A percentile compares a stretch with the other conserved stretches of the same genome.
Conservation (phyloP, 306 rosid species). For the Pyrus betulifolia region DNA sequence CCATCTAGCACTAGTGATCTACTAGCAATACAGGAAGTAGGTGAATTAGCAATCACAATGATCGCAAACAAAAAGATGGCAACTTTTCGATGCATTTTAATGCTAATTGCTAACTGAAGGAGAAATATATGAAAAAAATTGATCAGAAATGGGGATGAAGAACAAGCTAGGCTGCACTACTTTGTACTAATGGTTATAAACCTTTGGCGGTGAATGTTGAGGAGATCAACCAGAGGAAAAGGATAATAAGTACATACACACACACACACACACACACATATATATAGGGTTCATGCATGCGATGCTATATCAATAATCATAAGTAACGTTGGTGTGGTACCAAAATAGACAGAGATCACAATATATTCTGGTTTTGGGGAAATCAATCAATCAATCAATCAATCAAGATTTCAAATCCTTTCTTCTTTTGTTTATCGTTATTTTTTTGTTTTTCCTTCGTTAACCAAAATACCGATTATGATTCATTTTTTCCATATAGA, state of each 20-base stretch:
- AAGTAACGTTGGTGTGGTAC: too few species aligned
- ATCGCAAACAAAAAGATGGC: background rate
- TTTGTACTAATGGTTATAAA: too few species aligned
- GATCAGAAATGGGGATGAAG: too few species aligned
- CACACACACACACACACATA: too few species aligned
- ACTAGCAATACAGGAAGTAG: background rate
- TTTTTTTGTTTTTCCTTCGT: background rate
- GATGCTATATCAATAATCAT: too few species aligned
- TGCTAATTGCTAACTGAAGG: background rate
- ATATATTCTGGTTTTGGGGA: background rate
- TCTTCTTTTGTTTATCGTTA: background rate
- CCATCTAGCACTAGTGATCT: background rate
- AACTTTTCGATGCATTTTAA: background rate
- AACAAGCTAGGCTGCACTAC: too few species aligned
- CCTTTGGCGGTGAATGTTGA: too few species aligned
- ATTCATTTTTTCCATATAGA: background rate
- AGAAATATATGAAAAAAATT: too few species aligned
- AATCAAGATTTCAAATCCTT: background rate
- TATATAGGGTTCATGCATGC: too few species aligned
- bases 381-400: background rate
- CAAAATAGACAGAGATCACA: background rate
- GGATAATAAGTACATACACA: too few species aligned
- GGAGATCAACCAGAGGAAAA: too few species aligned
- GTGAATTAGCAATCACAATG: background rate
- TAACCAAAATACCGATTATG: background rate